Evolutionary conservation across 2,329 filamentous ascomycete genomes (phyloP).

Genomic region (Nemania bipapillata): DNA sequence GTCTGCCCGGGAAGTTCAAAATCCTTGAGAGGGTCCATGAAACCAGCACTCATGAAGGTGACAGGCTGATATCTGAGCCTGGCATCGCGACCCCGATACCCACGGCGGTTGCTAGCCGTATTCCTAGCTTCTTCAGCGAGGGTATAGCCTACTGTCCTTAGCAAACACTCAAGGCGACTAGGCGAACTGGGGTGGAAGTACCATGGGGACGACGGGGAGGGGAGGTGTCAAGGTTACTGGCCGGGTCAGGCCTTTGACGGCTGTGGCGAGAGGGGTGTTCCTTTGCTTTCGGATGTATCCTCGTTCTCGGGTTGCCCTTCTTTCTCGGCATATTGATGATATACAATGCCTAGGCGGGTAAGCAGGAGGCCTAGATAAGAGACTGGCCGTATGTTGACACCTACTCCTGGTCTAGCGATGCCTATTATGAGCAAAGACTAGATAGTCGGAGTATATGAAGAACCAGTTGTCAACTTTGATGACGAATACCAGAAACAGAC

Average conservation of each 20-base stretch:
- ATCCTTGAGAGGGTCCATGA: slow-evolving; percentile 61
- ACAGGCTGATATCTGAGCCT: slow-evolving; percentile 63
- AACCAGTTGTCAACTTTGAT: slow-evolving; percentile 8
- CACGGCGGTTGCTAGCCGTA: slow-evolving; percentile 59
- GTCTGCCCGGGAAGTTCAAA: slow-evolving; percentile 46
- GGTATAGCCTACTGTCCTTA: slow-evolving; percentile 52
- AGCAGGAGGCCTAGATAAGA: neutral
- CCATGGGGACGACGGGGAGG: slow-evolving; percentile 41
- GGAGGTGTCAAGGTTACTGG: slow-evolving; percentile 30
- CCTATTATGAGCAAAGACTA: neutral
- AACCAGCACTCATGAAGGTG: slow-evolving; percentile 64
- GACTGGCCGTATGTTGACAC: neutral
- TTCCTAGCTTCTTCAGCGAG: slow-evolving; percentile 63
- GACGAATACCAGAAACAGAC: slow-evolving; percentile 27
- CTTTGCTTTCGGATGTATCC: slow-evolving; percentile 35
- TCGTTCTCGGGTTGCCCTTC: slow-evolving; percentile 37
- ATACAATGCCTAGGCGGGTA: neutral
- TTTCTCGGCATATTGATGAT: slow-evolving; percentile 43
- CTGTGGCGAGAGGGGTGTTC: slow-evolving; percentile 32
- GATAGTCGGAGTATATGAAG: slow-evolving; percentile 27
- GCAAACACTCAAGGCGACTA: slow-evolving; percentile 2
- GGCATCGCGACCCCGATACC: slow-evolving; percentile 53
- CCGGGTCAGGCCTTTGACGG: slow-evolving; percentile 25
- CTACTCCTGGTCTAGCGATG: neutral
- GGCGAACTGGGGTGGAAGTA: slow-evolving; percentile 28